phyloP scores from a whole-genome alignment of 768 basidiomycete species.

The Boletus sp. region DNA sequence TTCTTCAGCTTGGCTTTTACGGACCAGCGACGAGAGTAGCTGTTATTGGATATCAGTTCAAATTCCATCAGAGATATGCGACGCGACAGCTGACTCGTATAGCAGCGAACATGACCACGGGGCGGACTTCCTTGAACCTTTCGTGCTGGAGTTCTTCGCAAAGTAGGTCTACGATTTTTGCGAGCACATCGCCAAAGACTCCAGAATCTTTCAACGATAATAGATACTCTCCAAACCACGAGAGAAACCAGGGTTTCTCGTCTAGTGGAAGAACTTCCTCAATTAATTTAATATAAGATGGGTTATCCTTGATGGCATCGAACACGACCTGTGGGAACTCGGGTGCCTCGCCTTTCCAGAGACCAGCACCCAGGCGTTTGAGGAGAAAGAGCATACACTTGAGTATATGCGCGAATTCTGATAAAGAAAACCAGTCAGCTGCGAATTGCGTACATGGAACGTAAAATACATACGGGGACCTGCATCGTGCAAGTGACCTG shows the following conservation, averaged over 20 bases:
- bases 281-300: constrained; percentile 47
- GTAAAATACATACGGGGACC: constrained; percentile 52
- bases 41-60: constrained; percentile 16
- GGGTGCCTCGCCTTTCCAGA: constrained; percentile 71
- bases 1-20: constrained; percentile 31
- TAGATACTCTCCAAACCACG: constrained; percentile 66
- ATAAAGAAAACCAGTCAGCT: constrained; percentile 3
- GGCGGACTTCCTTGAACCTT: constrained; percentile 57
- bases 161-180: constrained; percentile 67
- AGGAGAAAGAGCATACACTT: constrained; percentile 58
- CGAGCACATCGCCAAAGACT: constrained; percentile 63
- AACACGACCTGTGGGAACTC: constrained; percentile 79
- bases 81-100: constrained; percentile 50
- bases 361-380: constrained; percentile 46
- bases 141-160: constrained; percentile 82
- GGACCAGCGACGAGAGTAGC: constrained; percentile 34
- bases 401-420: constrained; percentile 61
- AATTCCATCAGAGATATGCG: neutral
- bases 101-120: constrained; percentile 57
- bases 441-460: neutral
- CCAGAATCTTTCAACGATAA: constrained; percentile 47
- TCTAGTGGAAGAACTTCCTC: constrained; percentile 31
- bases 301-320: constrained; percentile 81
- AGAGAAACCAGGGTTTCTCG: constrained; percentile 47
- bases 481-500: constrained; percentile 56